Evolutionary conservation across 768 basidiomycete genomes (phyloP).

Genomic region (Russula emetica): DNA sequence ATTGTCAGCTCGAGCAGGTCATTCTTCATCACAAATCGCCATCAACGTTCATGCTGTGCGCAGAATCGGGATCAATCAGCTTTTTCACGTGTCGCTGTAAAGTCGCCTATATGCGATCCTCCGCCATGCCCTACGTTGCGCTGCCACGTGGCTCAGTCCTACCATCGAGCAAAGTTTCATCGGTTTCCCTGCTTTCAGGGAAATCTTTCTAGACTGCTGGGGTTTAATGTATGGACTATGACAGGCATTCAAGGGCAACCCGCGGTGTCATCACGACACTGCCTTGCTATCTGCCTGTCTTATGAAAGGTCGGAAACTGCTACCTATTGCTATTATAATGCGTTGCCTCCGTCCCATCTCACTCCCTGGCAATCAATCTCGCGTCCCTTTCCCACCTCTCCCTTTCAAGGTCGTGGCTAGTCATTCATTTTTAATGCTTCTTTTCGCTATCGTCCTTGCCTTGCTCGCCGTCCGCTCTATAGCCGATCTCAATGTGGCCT

Average conservation of each 20-base stretch:
- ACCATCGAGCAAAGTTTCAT: neutral
- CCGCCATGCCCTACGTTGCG: neutral
- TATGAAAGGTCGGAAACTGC: neutral
- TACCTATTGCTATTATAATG: neutral
- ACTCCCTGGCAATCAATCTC: neutral
- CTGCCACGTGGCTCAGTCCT: neutral
- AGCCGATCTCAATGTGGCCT: slow-evolving; percentile 5
- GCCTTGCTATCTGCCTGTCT: neutral
- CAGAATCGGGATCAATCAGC: neutral
- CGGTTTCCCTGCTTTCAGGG: neutral
- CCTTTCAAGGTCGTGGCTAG: neutral
- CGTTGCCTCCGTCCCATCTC: neutral
- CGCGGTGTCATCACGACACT: neutral
- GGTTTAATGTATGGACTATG: neutral
- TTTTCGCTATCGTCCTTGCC: slow-evolving; percentile 8
- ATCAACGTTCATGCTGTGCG: no score
- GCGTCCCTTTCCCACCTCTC: neutral
- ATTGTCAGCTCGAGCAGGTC: neutral
- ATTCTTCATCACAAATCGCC: neutral
- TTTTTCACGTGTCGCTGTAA: no score
- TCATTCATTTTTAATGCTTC: neutral
- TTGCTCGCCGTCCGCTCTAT: slow-evolving; percentile 20
- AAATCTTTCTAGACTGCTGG: neutral
- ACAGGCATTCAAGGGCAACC: neutral
- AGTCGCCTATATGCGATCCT: neutral